Base-by-base conservation (phyloP, 345 rosid species). In the Aegle marmelos region DNA sequence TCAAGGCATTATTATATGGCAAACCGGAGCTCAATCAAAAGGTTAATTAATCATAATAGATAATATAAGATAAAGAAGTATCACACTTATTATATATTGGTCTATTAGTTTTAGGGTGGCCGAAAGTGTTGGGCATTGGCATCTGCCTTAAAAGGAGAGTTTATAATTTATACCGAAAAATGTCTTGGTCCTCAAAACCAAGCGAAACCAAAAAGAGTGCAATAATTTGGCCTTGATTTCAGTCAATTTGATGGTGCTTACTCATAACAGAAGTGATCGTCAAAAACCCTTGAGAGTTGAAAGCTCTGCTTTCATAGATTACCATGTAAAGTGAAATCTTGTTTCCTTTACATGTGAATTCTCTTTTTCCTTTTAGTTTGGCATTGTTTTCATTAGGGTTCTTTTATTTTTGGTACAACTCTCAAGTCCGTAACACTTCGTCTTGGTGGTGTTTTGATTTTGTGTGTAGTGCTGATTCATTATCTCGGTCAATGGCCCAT, bases 61-160 rank as follows among this genome's bases (percentile, higher is more conserved):
- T 68, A 61, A 4, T 28, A 28, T 14, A 61, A 61, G 50, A 45
- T 45, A 45, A 11, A 45, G 50, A 45, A 11, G 50, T 45, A 45
- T 45, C 50, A 45, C 50, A 45, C 50, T 13, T 11, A 11, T 2
- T 33, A 7, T 66, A 34, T 7, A 1, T 34, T 66, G 22, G 61
- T 58, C 28, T n/a, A 7, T 36, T 37, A 21, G n/a, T 41, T 48
- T n/a, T 34, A 11, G 19, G 30, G 37, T 17, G 19, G 70, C 70
- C 78, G 78, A 75, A 75, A 75, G 70, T 73, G 24, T 34, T 19
- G 36, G 33, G 19, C 58, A 10, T 24, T 50, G 58, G 75, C 41
- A 30, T 62, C 68, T 37, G 56, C 66, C 72, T 41, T 41, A 41
- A 68, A 68, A 39, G 30, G 53, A 22, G 24, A 66, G 9, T 19